Conservation (phyloP, 768 basidiomycete genomes). For the Cystobasidium ongulense region DNA sequence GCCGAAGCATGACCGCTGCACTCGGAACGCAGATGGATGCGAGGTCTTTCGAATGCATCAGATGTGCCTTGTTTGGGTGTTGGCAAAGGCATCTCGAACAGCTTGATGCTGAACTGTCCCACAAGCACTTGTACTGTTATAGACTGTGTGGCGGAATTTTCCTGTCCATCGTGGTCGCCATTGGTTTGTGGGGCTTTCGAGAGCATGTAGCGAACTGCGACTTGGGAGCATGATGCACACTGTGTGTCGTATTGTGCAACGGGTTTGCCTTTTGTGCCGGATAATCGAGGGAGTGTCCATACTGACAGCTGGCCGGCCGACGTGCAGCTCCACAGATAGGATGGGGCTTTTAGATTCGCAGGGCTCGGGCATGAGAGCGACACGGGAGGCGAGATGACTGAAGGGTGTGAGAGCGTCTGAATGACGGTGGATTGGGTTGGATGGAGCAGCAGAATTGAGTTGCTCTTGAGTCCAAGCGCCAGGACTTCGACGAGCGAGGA, state of each 20-base stretch:
- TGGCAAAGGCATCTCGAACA: background rate
- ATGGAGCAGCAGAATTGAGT: background rate
- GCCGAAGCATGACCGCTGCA: constrained; percentile 17
- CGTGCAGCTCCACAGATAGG: background rate
- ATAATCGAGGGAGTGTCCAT: background rate
- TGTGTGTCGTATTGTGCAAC: background rate
- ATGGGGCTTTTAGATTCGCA: background rate
- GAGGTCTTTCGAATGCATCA: background rate
- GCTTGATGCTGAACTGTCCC: background rate
- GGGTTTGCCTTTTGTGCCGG: background rate
- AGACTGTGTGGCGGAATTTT: background rate
- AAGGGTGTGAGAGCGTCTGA: constrained; percentile 4
- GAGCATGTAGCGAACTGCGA: background rate
- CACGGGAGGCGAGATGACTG: background rate
- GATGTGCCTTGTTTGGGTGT: background rate
- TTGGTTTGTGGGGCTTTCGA: background rate
- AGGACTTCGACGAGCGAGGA: background rate
- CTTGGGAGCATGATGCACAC: background rate
- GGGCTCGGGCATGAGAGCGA: background rate
- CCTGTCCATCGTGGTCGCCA: background rate
- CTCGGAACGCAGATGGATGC: background rate
- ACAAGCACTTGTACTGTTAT: background rate
- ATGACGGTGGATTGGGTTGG: constrained; percentile 3
- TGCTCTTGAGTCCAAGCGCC: constrained; percentile 1
- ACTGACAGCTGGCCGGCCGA: background rate